A percentile compares a stretch with the other conserved stretches of the same genome.
Evolutionary conservation across 129 eudicot species (phyloP).

Genomic region (Artemisia argyi): DNA sequence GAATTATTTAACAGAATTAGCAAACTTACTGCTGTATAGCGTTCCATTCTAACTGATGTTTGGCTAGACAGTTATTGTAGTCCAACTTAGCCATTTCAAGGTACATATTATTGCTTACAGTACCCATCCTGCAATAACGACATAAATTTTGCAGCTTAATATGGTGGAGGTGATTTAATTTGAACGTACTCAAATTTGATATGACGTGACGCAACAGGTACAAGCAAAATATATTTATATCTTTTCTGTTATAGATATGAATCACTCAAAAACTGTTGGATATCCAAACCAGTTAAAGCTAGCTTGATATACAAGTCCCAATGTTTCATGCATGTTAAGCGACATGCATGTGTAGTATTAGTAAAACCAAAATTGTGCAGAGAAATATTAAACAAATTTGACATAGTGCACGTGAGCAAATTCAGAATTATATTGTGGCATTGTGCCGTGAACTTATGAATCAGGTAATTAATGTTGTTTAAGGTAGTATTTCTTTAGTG

Average conservation of each 20-base stretch:
- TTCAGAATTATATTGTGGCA: background rate
- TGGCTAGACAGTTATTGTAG: conserved; percentile 60
- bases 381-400: background rate
- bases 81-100: conserved; percentile 90
- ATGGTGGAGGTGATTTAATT: too few species aligned
- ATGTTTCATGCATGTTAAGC: too few species aligned
- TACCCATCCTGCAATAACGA: conserved; percentile 60
- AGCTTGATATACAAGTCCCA: too few species aligned
- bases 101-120: conserved; percentile 67
- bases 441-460: background rate
- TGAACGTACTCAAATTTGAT: too few species aligned
- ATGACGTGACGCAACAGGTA: background rate
- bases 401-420: background rate
- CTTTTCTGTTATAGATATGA: background rate
- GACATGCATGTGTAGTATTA: conserved; percentile 14
- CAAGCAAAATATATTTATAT: background rate
- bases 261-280: too few species aligned
- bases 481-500: too few species aligned
- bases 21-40: conserved; percentile 58
- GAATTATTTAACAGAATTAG: background rate
- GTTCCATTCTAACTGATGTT: conserved; percentile 74
- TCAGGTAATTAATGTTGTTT: too few species aligned
- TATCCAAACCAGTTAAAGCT: too few species aligned
- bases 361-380: conserved; percentile 15
- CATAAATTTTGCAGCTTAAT: too few species aligned